These are phyloP conservation scores for Pinus taeda DNA, from an alignment of 75 land plant genomes.

Conservation along the genomic window DNA sequence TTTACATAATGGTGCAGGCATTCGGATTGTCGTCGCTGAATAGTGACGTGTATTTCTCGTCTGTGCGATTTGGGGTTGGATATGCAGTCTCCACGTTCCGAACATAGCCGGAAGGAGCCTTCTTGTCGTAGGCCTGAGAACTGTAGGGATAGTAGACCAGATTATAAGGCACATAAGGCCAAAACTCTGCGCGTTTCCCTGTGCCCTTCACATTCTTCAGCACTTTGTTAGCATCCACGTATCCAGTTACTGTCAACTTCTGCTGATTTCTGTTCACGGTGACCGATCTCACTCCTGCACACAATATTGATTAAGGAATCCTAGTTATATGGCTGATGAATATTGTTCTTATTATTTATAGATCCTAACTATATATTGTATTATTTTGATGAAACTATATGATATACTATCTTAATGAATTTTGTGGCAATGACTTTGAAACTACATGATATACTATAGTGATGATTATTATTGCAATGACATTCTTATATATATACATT, in stretches of 20 bases:
- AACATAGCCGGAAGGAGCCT: slow-evolving; percentile 68
- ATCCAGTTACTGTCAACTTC: slow-evolving; percentile 61
- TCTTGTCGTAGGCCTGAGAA: slow-evolving; percentile 54
- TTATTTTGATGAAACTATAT: no score
- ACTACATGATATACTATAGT: no score
- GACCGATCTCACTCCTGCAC: slow-evolving; percentile 37
- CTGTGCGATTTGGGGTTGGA: not conserved
- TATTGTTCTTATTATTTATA: no score
- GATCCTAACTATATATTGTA: no score
- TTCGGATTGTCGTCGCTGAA: slow-evolving; percentile 7
- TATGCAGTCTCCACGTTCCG: slow-evolving; percentile 22
- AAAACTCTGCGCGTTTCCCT: slow-evolving; percentile 61
- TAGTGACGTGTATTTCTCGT: slow-evolving; percentile 5
- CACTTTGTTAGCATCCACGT: slow-evolving; percentile 59
- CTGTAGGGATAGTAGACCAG: slow-evolving; percentile 51
- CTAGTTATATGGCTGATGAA: no score
- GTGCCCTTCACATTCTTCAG: slow-evolving; percentile 48
- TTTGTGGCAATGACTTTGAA: no score
- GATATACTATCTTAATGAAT: no score
- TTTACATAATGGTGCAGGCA: slow-evolving; percentile 13
- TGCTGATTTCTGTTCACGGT: slow-evolving; percentile 46
- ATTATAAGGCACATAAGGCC: slow-evolving; percentile 76
- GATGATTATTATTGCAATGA: no score
- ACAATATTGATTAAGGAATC: no score
- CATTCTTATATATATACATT: no score